A percentile compares a stretch with the other conserved stretches of the same genome.
These are phyloP conservation scores for Russula abietina DNA, from an alignment of 768 basidiomycete genomes.

Conservation along the genomic window DNA sequence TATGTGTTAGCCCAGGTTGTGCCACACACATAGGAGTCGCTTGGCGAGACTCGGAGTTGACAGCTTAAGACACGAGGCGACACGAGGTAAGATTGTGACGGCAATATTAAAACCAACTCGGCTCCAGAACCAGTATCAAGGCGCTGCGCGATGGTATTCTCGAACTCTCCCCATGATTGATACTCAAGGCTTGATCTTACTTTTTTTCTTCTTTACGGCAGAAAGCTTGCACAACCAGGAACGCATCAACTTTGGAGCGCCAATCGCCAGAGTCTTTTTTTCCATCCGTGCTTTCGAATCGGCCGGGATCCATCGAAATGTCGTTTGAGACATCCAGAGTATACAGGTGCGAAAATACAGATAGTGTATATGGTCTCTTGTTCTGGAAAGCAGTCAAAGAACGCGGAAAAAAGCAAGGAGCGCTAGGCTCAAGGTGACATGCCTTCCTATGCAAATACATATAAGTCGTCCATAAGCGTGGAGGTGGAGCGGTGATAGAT, in stretches of 20 bases:
- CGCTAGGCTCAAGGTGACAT: neutral
- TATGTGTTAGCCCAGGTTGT: neutral
- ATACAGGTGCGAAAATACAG: neutral
- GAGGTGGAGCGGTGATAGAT: constrained; percentile 12
- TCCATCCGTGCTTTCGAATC: neutral
- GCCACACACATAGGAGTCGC: neutral
- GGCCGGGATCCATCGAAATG: neutral
- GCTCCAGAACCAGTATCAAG: neutral
- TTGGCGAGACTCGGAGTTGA: neutral
- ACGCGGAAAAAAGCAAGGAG: neutral
- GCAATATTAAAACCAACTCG: neutral
- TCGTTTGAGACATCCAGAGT: neutral
- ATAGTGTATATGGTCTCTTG: neutral
- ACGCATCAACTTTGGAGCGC: neutral
- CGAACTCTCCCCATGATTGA: neutral
- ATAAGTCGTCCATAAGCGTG: neutral
- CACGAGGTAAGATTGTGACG: neutral
- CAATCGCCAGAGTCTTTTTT: neutral
- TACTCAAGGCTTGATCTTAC: neutral
- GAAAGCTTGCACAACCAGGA: neutral
- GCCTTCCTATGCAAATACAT: constrained; percentile 2
- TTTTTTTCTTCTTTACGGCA: constrained; percentile 3
- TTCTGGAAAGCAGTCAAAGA: neutral
- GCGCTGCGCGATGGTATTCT: neutral
- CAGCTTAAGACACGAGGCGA: constrained; percentile 3